Base-by-base conservation (phyloP, 116 monocot species). In the Zostera marina region DNA sequence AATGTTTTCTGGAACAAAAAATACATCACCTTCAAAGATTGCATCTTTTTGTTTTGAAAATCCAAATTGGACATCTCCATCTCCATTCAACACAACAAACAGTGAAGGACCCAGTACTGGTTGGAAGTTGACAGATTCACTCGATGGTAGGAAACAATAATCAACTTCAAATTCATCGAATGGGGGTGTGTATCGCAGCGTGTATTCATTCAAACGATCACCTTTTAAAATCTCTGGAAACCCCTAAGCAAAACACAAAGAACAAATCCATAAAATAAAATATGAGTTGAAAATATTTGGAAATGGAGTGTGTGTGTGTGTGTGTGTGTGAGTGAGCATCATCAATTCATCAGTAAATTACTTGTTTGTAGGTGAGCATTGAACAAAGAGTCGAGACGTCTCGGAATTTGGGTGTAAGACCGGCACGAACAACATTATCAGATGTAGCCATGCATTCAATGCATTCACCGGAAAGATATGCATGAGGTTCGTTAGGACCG, bases 381-480 rank as follows among this genome's bases (percentile, higher is more conserved):
- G 91, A 87, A 72, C 99, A 99, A 58, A 99, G 91, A 62, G 91
- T 90, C 51, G 68, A 70, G 15, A 99, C 87, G 67, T 99, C 99
- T 22, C 78, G 76, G 51, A 69, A 87, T 67, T 99, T 99, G 3
- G 99, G 86, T 62, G 99, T 99, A 61, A 99, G 73, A 22, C 99
- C 99, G 65, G 99, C 99, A 60, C 99, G 83, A 13, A 99, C 91
- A 51, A 99, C 99, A 81, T 99, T 99, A 24, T 99, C 91, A 52
- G 99, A 99, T 54, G 99, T 84, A 11, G 99, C 99, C 99, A 99
- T 99, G 51, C 91, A 91, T 63, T 99, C 99, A 10, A 99, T 70
- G 54, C 99, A 99, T 62, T 99, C 99, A 11, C 99, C 99, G 45
- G 75, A 86, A 58, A 99, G 41, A 65, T 99, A 99, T 22, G 91